Conservation (phyloP, 176 grass and related monocot genomes). For the Ananas comosus region DNA sequence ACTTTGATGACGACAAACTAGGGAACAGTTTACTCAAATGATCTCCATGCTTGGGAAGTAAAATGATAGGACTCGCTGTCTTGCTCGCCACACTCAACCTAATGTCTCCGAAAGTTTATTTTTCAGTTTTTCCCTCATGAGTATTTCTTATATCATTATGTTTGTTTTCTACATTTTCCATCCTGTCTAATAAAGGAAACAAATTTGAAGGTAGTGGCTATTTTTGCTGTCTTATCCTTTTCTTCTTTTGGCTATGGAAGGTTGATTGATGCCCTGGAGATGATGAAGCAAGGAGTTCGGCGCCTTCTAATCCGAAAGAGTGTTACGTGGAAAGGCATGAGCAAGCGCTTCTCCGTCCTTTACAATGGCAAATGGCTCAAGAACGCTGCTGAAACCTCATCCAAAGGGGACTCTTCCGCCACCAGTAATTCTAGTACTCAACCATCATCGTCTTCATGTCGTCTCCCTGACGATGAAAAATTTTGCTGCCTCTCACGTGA, state of each 20-base stretch:
- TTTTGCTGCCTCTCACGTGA: slow-evolving; percentile 87
- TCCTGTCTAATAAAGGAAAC: background rate
- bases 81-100: background rate
- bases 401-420: slow-evolving; percentile 15
- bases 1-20: background rate
- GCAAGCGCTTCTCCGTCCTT: slow-evolving; percentile 76
- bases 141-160: background rate
- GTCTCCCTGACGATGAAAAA: slow-evolving; percentile 28
- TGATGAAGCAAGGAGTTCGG: slow-evolving; percentile 92
- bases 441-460: slow-evolving; percentile 11
- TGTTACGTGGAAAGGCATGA: slow-evolving; percentile 59
- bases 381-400: slow-evolving; percentile 35
- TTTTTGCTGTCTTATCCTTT: background rate
- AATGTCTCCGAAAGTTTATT: background rate
- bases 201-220: background rate
- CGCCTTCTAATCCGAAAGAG: slow-evolving; percentile 87
- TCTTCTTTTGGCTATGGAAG: slow-evolving; percentile 26
- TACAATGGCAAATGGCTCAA: slow-evolving; percentile 90
- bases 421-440: slow-evolving; percentile 20
- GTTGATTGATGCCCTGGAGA: slow-evolving; percentile 86
- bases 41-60: background rate
- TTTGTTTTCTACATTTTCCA: background rate
- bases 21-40: background rate
- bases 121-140: background rate
- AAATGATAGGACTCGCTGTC: background rate